phyloP scores from a whole-genome alignment of 768 basidiomycete species.

The Candolleomyces aberdarensis region DNA sequence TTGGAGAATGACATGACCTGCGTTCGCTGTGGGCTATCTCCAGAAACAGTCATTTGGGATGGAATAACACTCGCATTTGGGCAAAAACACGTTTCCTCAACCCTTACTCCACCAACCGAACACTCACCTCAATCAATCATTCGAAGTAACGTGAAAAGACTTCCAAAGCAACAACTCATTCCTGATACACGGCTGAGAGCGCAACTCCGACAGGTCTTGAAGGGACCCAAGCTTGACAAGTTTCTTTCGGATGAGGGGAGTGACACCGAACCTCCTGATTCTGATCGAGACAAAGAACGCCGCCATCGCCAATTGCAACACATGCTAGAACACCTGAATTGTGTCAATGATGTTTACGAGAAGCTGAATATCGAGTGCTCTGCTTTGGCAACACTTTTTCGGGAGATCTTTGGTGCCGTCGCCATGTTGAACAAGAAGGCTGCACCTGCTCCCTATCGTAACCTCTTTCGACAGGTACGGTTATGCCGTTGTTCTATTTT shows the following conservation, averaged over 20 bases:
- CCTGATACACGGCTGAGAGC: not conserved
- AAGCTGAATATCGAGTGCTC: not conserved
- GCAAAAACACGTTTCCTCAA: conserved; percentile 20
- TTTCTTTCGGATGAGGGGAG: not conserved
- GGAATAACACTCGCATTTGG: conserved; percentile 29
- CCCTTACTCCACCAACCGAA: conserved; percentile 23
- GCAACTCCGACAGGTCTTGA: not conserved
- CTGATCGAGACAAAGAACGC: not conserved
- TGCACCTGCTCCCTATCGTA: not conserved
- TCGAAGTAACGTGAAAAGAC: conserved; percentile 7
- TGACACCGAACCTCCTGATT: not conserved
- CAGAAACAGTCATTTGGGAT: conserved; percentile 29
- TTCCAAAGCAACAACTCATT: not conserved
- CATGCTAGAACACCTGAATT: not conserved
- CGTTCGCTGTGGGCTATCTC: conserved; percentile 22
- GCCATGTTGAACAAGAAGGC: not conserved
- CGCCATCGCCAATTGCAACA: not conserved
- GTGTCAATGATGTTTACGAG: not conserved
- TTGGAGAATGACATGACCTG: conserved; percentile 24
- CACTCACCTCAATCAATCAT: not conserved
- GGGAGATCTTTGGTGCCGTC: not conserved
- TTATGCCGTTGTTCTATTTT: not conserved
- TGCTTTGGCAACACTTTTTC: not conserved
- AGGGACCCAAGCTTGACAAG: not conserved
- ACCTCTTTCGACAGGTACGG: conserved; percentile 1